A percentile compares a stretch with the other conserved stretches of the same genome.
phyloP scores from a whole-genome alignment of 345 rosid genomes.

The Schrenkiella parvula region DNA sequence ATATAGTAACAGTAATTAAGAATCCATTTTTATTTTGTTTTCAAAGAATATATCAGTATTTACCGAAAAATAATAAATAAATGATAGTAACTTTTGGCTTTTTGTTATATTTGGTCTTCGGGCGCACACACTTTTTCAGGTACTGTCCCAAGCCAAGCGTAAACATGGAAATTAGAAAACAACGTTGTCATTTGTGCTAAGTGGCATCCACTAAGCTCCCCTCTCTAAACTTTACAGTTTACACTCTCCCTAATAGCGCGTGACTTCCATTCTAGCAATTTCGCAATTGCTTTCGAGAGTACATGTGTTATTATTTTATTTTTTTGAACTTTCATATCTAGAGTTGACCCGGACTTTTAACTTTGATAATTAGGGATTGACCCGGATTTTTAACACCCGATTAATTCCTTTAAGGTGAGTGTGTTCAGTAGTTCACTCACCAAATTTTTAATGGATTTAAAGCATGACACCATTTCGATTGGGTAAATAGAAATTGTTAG shows the following conservation, averaged over 20 bases:
- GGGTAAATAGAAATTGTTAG: too few relatives aligned
- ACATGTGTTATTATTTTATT: too few relatives aligned
- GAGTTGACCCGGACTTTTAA: too few relatives aligned
- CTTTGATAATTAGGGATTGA: too few relatives aligned
- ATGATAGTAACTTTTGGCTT: background rate
- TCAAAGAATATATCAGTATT: background rate
- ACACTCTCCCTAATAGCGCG: background rate
- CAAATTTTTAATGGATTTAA: too few relatives aligned
- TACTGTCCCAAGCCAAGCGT: conserved; percentile 2
- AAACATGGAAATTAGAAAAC: conserved; percentile 13
- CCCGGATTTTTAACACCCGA: too few relatives aligned
- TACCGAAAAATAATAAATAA: background rate
- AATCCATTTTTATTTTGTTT: too few relatives aligned
- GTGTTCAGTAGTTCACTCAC: too few relatives aligned
- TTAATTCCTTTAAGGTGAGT: too few relatives aligned
- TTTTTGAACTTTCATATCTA: too few relatives aligned
- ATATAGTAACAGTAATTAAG: background rate
- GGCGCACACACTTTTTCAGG: conserved; percentile 6
- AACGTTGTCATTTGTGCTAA: conserved; percentile 12
- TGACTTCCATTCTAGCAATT: background rate
- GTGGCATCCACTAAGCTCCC: conserved; percentile 12
- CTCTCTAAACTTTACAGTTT: background rate
- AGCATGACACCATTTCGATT: too few relatives aligned
- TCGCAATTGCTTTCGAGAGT: too few relatives aligned
- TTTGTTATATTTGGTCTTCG: background rate